Percentiles rank a stretch among this genome's conserved stretches.
Conservation (phyloP, 495 filamentous ascomycete genomes). For the Letharia lupina region DNA sequence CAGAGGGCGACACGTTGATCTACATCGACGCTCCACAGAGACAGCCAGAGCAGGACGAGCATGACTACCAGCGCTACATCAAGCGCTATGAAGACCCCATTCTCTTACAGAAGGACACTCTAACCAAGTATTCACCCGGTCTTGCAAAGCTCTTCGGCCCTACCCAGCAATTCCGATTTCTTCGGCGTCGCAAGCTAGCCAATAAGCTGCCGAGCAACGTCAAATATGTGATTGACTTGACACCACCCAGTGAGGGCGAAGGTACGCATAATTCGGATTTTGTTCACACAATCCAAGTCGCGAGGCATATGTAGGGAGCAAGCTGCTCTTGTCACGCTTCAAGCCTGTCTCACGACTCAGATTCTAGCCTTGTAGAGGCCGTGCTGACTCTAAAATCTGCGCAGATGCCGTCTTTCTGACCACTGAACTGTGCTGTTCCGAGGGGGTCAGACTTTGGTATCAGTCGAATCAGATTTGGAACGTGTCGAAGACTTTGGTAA, state of each 20-base stretch:
- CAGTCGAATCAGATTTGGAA: constrained; percentile 36
- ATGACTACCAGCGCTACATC: constrained; percentile 15
- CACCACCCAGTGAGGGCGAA: constrained; percentile 49
- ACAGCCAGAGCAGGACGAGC: constrained; percentile 25
- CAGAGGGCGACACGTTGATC: constrained; percentile 45
- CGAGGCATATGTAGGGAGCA: background rate
- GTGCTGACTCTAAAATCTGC: background rate
- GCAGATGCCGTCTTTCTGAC: constrained; percentile 40
- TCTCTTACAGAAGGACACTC: constrained; percentile 38
- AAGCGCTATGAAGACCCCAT: constrained; percentile 30
- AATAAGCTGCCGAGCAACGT: constrained; percentile 32
- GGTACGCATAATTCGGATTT: constrained; percentile 28
- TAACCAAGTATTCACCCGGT: constrained; percentile 40
- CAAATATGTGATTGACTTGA: constrained; percentile 54
- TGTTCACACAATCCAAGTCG: background rate
- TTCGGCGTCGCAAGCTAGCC: constrained; percentile 31
- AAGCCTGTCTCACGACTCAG: background rate
- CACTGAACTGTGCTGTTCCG: constrained; percentile 50
- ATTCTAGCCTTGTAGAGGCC: background rate
- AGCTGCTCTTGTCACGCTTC: background rate
- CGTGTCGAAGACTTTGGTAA: constrained; percentile 35
- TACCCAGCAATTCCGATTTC: constrained; percentile 30
- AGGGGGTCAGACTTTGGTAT: constrained; percentile 41
- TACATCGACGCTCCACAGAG: constrained; percentile 41
- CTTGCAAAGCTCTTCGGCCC: constrained; percentile 43